These are phyloP conservation scores for Musa beccarii DNA, from an alignment of 176 grass and related monocot species.

Conservation along the genomic window DNA sequence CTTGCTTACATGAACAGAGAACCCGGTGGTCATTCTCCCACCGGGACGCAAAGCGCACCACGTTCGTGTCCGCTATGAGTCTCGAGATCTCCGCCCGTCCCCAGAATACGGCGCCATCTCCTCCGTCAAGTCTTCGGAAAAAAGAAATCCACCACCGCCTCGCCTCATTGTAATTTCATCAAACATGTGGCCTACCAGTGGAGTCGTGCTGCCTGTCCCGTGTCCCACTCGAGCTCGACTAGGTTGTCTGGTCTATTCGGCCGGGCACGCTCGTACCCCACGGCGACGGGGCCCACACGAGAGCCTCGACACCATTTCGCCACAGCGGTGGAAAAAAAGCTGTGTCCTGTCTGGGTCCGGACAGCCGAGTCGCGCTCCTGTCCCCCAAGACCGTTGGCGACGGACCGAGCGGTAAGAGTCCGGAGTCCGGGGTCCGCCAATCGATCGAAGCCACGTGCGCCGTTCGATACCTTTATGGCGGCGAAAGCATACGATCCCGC, in stretches of 20 bases:
- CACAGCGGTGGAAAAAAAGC: neutral
- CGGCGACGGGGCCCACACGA: neutral
- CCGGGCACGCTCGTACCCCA: neutral
- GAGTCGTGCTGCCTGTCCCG: no score
- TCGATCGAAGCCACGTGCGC: neutral
- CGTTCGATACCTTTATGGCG: neutral
- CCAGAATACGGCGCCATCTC: neutral
- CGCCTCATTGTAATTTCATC: neutral
- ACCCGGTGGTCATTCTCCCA: neutral
- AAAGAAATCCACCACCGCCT: no score
- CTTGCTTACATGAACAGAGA: no score
- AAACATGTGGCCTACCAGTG: neutral
- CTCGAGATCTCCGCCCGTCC: neutral
- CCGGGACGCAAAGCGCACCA: neutral
- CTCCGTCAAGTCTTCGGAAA: neutral
- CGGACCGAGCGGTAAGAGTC: neutral
- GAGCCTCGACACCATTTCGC: no score
- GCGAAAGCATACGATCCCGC: neutral
- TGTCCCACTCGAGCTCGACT: no score
- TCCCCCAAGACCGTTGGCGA: neutral
- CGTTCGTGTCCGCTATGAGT: no score
- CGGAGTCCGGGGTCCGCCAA: neutral
- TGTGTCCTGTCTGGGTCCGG: neutral
- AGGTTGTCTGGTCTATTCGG: neutral
- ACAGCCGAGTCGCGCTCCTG: neutral